Percentiles rank a stretch among this genome's conserved stretches.
Conservation (phyloP, 2,329 filamentous ascomycete species). For the Sclerotinia borealis region DNA sequence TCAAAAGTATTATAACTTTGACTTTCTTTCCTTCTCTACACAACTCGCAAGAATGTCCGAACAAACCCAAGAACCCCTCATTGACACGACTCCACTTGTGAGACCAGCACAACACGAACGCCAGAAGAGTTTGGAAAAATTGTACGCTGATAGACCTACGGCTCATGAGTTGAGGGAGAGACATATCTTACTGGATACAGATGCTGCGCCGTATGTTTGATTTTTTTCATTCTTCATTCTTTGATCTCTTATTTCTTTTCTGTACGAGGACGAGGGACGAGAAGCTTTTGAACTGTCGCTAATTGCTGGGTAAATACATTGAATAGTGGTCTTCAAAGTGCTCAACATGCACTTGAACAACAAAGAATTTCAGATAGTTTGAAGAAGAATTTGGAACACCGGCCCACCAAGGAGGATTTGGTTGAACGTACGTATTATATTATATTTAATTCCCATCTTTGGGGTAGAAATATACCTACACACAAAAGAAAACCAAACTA, state of each 20-base stretch:
- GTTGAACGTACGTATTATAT: constrained; percentile 59
- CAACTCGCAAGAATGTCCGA: constrained; percentile 17
- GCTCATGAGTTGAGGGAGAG: constrained; percentile 60
- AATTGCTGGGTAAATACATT: constrained; percentile 23
- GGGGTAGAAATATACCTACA: too few species aligned
- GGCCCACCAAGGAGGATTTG: constrained; percentile 66
- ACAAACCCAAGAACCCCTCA: constrained; percentile 17
- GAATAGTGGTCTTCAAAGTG: constrained; percentile 53
- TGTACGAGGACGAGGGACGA: background rate
- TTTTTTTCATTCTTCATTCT: background rate
- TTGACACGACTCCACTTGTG: constrained; percentile 47
- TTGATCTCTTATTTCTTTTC: background rate
- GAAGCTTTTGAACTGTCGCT: constrained; percentile 14
- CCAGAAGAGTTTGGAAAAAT: constrained; percentile 67
- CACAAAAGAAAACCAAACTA: too few species aligned
- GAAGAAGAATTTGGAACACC: constrained; percentile 56
- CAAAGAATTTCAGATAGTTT: constrained; percentile 56
- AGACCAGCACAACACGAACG: constrained; percentile 42
- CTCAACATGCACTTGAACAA: constrained; percentile 56
- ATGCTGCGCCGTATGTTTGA: constrained; percentile 55
- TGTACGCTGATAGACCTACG: constrained; percentile 64
- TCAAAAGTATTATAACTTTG: too few species aligned
- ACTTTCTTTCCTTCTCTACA: background rate
- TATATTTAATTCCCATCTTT: background rate
- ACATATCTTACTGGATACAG: constrained; percentile 62